phyloP scores from a whole-genome alignment of 2,329 filamentous ascomycete genomes.

The Clarireedia hainanense region DNA sequence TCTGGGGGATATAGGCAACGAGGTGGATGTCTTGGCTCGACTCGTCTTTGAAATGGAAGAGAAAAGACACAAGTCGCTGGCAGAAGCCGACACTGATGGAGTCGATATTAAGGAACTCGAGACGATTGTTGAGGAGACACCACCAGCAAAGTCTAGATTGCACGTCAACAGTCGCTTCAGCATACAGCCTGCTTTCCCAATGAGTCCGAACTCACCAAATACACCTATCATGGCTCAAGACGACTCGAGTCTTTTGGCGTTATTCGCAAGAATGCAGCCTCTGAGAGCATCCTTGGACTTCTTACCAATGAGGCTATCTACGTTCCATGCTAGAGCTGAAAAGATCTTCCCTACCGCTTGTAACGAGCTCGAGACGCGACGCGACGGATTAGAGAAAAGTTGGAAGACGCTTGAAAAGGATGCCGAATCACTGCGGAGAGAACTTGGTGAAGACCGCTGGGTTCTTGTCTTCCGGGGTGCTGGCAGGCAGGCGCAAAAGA shows the following conservation, averaged over 20 bases:
- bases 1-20: slow-evolving; percentile 83
- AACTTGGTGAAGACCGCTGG: slow-evolving; percentile 93
- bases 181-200: slow-evolving; percentile 53
- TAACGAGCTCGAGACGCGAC: slow-evolving; percentile 73
- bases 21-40: slow-evolving; percentile 71
- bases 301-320: slow-evolving; percentile 84
- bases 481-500: slow-evolving; percentile 84
- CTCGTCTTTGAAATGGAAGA: slow-evolving; percentile 98
- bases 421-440: slow-evolving; percentile 79
- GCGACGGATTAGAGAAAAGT: slow-evolving; percentile 66
- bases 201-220: slow-evolving; percentile 53
- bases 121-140: slow-evolving; percentile 85
- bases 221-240: slow-evolving; percentile 58
- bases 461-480: slow-evolving; percentile 91
- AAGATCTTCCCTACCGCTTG: slow-evolving; percentile 82
- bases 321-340: slow-evolving; percentile 73
- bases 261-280: slow-evolving; percentile 95
- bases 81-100: slow-evolving; percentile 51
- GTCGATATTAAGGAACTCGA: slow-evolving; percentile 82
- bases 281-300: slow-evolving; percentile 90
- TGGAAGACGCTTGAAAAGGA: slow-evolving; percentile 87
- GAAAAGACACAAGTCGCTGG: slow-evolving; percentile 72
- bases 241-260: slow-evolving; percentile 76
- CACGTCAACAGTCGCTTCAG: slow-evolving; percentile 60
- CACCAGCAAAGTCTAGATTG: slow-evolving; percentile 45